Conservation (phyloP, 2,329 filamentous ascomycete genomes). For the Onygenales sp. region DNA sequence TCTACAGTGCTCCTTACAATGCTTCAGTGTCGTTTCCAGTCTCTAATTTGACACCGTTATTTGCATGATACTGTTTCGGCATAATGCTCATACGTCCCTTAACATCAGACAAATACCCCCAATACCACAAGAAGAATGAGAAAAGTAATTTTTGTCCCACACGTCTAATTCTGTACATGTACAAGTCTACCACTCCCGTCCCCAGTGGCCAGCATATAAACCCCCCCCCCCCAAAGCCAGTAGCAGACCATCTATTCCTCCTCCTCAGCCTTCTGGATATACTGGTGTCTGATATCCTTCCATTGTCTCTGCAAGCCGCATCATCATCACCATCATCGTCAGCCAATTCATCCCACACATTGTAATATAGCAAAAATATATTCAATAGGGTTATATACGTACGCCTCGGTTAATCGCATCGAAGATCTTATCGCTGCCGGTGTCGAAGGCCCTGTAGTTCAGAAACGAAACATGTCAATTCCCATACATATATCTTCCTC, state of each 20-base stretch:
- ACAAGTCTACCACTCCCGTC: background rate
- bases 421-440: conserved; percentile 75
- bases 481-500: background rate
- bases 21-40: too few species aligned
- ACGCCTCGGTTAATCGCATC: conserved; percentile 85
- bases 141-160: background rate
- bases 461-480: background rate
- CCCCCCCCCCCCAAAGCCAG: background rate
- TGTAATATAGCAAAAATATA: background rate
- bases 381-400: conserved; percentile 37
- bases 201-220: background rate
- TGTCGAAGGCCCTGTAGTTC: conserved; percentile 64
- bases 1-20: too few species aligned
- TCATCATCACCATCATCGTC: conserved; percentile 8
- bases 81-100: too few species aligned
- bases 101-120: background rate
- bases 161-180: conserved; percentile 1
- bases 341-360: background rate
- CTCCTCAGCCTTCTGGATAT: conserved; percentile 62
- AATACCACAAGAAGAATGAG: background rate
- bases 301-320: conserved; percentile 70
- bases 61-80: too few species aligned
- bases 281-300: conserved; percentile 96
- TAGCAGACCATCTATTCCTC: conserved; percentile 31
- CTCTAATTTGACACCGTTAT: too few species aligned